Evolutionary conservation across 2,329 filamentous ascomycete genomes (phyloP), one percentile per base, ranked within the genome.

Genomic region (Clarireedia monteithiana): DNA sequence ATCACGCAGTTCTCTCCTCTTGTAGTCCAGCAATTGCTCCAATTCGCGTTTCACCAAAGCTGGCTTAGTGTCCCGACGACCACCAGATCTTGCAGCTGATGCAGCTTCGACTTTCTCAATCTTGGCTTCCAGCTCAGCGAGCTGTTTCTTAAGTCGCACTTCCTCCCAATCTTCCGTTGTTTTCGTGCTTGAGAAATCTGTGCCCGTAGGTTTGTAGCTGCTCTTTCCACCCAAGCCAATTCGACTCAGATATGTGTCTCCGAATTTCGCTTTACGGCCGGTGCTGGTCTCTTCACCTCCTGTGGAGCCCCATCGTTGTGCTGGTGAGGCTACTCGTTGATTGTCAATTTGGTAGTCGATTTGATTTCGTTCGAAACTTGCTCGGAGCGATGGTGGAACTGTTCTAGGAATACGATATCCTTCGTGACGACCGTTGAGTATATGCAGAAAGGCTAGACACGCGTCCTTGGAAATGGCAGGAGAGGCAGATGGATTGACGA

Each of bases 81-180:
- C 81, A 62, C 80, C 80, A 66, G 73, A 78, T 56, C 82, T 78
- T 58, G 81, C 80, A 65, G 87, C 82, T 0, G 85, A 84, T 45
- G 84, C 82, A 56, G 84, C 80, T 73, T 95, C 91, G 1, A 96
- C 86, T 57, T 87, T 85, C 38, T 85, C 83, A 60, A 96, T 86
- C 76, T 95, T 95, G 56, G 86, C 81, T 66, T 99, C 91, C 27
- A 99, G 76, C 65, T 97, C 92, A 24, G 84, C 80, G 34, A 99
- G 81, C 72, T 97, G 91, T 69, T 94, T 91, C 78, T 95, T 92
- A 62, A 99, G 78, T 53, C 91, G 83, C 46, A 97, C 94, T 72
- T 97, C 94, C 72, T 99, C 94, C 91, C 94, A 97, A 70, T 99
- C 94, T 66, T 85, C 84, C 26, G 95, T 92, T 59, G 88, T 88